Conservation (phyloP, 2,329 filamentous ascomycete species). For the Arthrobotrys entomopaga region DNA sequence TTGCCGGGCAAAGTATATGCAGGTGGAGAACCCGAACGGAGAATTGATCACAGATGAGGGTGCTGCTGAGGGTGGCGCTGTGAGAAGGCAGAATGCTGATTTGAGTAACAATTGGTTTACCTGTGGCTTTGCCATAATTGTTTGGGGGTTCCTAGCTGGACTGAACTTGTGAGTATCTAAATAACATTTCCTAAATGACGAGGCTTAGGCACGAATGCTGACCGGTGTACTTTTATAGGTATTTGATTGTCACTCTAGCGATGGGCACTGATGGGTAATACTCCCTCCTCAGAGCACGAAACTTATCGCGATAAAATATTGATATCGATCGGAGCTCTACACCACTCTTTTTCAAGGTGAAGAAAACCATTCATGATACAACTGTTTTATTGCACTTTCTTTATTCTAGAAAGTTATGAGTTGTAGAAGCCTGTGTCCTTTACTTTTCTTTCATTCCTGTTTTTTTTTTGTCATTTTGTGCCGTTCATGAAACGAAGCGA, state of each 20-base stretch:
- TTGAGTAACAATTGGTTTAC: conserved; percentile 80
- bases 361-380: too few species aligned
- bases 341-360: too few species aligned
- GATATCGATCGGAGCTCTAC: too few species aligned
- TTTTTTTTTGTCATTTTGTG: too few species aligned
- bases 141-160: conserved; percentile 79
- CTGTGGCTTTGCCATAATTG: conserved; percentile 68
- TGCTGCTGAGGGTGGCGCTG: conserved; percentile 58
- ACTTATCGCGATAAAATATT: too few species aligned
- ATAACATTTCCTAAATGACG: conserved; percentile 1
- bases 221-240: conserved; percentile 5
- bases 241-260: conserved; percentile 47
- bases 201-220: too few species aligned
- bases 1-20: conserved; percentile 82
- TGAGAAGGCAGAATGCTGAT: conserved; percentile 62
- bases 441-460: too few species aligned
- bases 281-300: not conserved
- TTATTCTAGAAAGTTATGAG: too few species aligned
- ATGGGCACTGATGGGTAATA: conserved; percentile 27
- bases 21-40: conserved; percentile 64
- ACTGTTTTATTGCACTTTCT: too few species aligned
- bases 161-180: conserved; percentile 70
- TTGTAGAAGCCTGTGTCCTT: too few species aligned
- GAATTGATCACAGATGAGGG: conserved; percentile 57
- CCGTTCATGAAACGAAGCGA: too few species aligned